These are phyloP conservation scores for Candida koratica DNA, from an alignment of 805 yeast genomes.

Conservation along the genomic window DNA sequence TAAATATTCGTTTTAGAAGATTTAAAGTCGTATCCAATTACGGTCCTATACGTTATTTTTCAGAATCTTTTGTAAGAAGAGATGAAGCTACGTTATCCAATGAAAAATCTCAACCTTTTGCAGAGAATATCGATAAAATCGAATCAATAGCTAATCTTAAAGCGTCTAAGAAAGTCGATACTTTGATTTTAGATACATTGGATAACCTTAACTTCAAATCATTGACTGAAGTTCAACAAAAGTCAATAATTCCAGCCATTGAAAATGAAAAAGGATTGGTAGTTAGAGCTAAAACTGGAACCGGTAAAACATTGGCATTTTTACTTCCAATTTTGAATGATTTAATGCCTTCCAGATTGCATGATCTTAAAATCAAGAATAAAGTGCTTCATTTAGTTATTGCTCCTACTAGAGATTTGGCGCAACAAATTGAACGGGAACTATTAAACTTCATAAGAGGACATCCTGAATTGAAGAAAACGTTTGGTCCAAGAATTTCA, in stretches of 20 bases:
- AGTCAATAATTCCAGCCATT: conserved; percentile 56
- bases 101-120: background rate
- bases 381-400: conserved; percentile 53
- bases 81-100: background rate
- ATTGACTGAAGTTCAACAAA: conserved; percentile 68
- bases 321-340: conserved; percentile 62
- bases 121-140: background rate
- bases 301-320: conserved; percentile 91
- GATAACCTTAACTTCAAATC: conserved; percentile 43
- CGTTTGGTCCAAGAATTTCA: conserved; percentile 32
- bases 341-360: conserved; percentile 20
- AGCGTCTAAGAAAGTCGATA: background rate
- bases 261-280: conserved; percentile 60
- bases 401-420: conserved; percentile 90
- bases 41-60: too few species aligned
- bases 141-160: conserved; percentile 13
- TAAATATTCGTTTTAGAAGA: background rate
- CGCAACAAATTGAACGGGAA: conserved; percentile 73
- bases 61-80: too few species aligned
- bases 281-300: conserved; percentile 91
- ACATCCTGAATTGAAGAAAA: conserved; percentile 17
- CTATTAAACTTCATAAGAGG: conserved; percentile 36
- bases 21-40: background rate
- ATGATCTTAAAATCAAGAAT: conserved; percentile 36
- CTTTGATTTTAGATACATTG: conserved; percentile 29